Base-by-base conservation (phyloP, 140 eudicot species). In the Cichorium intybus region DNA sequence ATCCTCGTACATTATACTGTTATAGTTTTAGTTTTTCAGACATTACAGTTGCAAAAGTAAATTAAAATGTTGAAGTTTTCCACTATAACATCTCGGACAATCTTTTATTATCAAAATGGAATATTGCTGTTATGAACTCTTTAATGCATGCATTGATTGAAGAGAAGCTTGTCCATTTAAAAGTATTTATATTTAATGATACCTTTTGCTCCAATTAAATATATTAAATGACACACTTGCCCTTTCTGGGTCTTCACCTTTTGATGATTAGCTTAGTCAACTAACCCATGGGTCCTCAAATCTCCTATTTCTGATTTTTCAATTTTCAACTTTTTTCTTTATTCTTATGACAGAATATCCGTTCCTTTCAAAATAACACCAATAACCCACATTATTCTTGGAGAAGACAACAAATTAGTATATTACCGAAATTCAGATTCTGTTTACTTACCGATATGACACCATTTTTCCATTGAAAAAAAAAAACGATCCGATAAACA, bases 201-300 rank as follows among this genome's bases (percentile, higher is more conserved):
- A 15, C 6, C 18, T 31, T 24, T 55, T 17, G 45, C 33, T 6
- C 62, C 21, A 41, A 55, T 49, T 17, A 55, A 55, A 7, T 22
- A 29, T 24, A 46, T 18, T 49, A 47, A 18, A 46, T 43, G 34
- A 4, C 8, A 56, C 23, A 28, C 39, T 22, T 28, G 45, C 23
- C 51, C 52, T 37, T 35, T 35, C 12, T 37, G 14, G 27, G 3
- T 7, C 3, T 21, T 37, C 16, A 24, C 22, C 16, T 23, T 52
- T 66, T 65, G 20, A 64, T 7, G 11, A 52, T 51, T 52, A 53
- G 53, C 17, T 17, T 63, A 10, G 54, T 67, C 72, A 67, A 53
- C 63, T 10, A 16, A 37, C 54, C 55, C 43, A 1, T 66, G 48
- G n/a, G 23, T 4, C 8, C 6, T 21, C 20, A 12, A 15, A 43